These are phyloP conservation scores for Sporothrix dimorphospora DNA, from an alignment of 2,329 filamentous ascomycete species.

Conservation along the genomic window DNA sequence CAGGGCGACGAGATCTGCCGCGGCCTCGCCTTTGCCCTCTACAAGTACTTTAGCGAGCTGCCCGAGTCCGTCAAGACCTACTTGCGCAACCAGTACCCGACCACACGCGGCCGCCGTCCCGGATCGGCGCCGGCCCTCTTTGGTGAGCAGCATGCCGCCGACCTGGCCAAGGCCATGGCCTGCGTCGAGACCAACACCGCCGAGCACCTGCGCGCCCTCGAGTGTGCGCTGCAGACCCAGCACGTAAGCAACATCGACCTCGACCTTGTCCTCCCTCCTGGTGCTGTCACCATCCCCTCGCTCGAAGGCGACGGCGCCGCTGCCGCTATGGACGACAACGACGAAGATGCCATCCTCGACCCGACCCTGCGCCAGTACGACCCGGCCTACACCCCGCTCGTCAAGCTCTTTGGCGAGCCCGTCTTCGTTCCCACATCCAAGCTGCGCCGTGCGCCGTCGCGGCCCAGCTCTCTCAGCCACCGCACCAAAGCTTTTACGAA, in stretches of 20 bases:
- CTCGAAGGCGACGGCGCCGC: constrained; percentile 56
- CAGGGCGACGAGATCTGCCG: constrained; percentile 94
- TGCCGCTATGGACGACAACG: constrained; percentile 48
- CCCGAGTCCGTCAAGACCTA: constrained; percentile 74
- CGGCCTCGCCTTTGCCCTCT: constrained; percentile 86
- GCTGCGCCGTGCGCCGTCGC: constrained; percentile 82
- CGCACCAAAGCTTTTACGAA: constrained; percentile 76
- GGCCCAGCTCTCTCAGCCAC: constrained; percentile 73
- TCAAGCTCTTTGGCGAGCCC: constrained; percentile 79
- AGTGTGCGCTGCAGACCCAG: constrained; percentile 77
- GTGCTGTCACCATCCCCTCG: constrained; percentile 57
- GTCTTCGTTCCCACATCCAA: constrained; percentile 86
- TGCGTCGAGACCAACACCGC: constrained; percentile 75
- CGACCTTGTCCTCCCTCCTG: constrained; percentile 81
- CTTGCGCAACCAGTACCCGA: constrained; percentile 63
- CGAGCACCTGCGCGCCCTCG: constrained; percentile 73
- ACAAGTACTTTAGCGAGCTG: constrained; percentile 92
- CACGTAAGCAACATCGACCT: constrained; percentile 83
- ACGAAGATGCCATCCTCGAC: constrained; percentile 68
- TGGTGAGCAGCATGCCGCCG: constrained; percentile 88
- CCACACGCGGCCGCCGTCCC: constrained; percentile 59
- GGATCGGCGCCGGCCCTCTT: constrained; percentile 73
- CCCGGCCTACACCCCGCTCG: constrained; percentile 68
- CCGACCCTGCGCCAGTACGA: constrained; percentile 72
- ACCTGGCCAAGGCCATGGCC: constrained; percentile 82